These are phyloP conservation scores for Draba incana DNA, from an alignment of 345 rosid genomes.

Conservation along the genomic window DNA sequence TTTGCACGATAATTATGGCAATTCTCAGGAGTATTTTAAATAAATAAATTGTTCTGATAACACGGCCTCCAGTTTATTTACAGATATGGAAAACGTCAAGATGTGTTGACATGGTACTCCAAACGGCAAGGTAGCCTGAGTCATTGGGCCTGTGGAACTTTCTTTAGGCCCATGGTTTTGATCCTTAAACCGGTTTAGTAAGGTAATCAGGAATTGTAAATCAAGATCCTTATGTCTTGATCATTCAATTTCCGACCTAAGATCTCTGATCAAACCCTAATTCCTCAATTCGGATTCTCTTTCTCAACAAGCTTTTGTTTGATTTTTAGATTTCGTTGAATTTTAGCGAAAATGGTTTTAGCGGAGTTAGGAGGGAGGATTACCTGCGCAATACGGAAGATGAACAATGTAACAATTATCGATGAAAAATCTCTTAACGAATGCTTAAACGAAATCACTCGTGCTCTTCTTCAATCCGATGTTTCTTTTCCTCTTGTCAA, in stretches of 20 bases:
- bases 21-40: too few species aligned
- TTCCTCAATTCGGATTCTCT: slow-evolving; percentile 8
- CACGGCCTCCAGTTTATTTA: neutral
- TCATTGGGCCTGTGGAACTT: neutral
- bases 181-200: neutral
- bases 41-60: neutral
- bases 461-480: slow-evolving; percentile 88
- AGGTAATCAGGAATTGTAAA: neutral
- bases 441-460: slow-evolving; percentile 90
- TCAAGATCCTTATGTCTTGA: slow-evolving; percentile 9
- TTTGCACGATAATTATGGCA: too few species aligned
- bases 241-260: slow-evolving; percentile 18
- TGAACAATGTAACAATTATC: slow-evolving; percentile 94
- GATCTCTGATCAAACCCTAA: slow-evolving; percentile 20
- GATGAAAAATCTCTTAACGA: slow-evolving; percentile 86
- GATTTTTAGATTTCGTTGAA: neutral
- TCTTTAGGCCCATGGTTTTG: slow-evolving; percentile 3
- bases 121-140: too few species aligned
- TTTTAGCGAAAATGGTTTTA: slow-evolving; percentile 72
- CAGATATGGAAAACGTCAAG: neutral
- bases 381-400: slow-evolving; percentile 92
- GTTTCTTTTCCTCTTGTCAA: slow-evolving; percentile 92
- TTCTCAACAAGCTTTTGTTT: neutral
- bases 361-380: slow-evolving; percentile 88
- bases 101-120: too few species aligned